Conservation (phyloP, 1,284 basidiomycete species). For the Butyriboletus appendiculatus region DNA sequence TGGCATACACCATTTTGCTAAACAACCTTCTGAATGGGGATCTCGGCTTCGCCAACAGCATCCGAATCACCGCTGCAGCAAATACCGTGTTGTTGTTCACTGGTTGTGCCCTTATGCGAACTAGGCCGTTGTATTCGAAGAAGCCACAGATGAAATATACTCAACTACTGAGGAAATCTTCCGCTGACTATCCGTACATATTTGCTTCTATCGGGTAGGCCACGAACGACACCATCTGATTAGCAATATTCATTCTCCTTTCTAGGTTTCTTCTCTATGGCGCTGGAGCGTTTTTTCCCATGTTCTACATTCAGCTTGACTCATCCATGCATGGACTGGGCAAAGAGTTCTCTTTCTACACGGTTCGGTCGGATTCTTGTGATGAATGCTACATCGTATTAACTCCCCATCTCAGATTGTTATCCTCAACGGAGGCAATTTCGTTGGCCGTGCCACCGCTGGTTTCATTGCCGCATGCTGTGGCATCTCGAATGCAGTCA, state of each 20-base stretch:
- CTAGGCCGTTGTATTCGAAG: conserved; percentile 16
- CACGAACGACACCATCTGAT: background rate
- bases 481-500: conserved; percentile 24
- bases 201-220: conserved; percentile 29
- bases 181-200: conserved; percentile 27
- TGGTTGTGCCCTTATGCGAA: conserved; percentile 32
- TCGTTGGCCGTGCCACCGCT: conserved; percentile 26
- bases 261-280: conserved; percentile 25
- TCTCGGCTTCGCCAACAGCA: conserved; percentile 30
- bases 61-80: conserved; percentile 30
- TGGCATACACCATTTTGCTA: conserved; percentile 39
- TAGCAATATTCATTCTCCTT: background rate
- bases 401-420: conserved; percentile 24
- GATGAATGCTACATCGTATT: background rate
- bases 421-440: conserved; percentile 31
- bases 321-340: conserved; percentile 25
- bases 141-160: conserved; percentile 15
- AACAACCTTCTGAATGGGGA: conserved; percentile 37
- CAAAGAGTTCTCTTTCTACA: conserved; percentile 31
- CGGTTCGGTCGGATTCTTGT: conserved; percentile 13
- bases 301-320: conserved; percentile 36
- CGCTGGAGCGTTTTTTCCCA: conserved; percentile 28
- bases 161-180: conserved; percentile 18
- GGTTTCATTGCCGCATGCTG: conserved; percentile 23
- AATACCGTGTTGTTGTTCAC: conserved; percentile 27